Evolutionary conservation across 352 stramenopile genomes (phyloP).

Genomic region (Globisporangium middletonii): DNA sequence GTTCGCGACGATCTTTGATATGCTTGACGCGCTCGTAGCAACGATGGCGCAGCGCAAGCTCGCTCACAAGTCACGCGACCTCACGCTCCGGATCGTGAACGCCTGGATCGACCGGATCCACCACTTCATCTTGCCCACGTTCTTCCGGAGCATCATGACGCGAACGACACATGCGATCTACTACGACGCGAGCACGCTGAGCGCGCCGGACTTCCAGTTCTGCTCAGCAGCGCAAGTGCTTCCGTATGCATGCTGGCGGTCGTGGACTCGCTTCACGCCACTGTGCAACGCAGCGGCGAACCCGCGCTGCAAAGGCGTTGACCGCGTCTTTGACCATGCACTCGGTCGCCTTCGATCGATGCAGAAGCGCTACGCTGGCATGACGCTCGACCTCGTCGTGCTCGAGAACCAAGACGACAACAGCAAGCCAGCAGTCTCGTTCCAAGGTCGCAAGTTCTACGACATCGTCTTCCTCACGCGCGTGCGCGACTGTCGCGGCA

Average conservation of each 20-base stretch:
- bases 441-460: conserved; percentile 2
- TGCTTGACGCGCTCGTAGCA: conserved; percentile 8
- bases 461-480: not conserved
- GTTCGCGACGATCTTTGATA: not conserved
- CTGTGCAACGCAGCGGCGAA: not conserved
- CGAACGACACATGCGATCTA: conserved; percentile 15
- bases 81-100: conserved; percentile 7
- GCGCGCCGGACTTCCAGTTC: not conserved
- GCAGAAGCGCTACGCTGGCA: not conserved
- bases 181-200: conserved; percentile 2
- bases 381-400: not conserved
- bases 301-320: not conserved
- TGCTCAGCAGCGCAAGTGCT: not conserved
- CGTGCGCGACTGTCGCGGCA: not conserved
- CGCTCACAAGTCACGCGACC: not conserved
- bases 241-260: conserved; percentile 6
- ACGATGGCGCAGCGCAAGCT: not conserved
- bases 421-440: conserved; percentile 4
- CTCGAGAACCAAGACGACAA: conserved; percentile 4
- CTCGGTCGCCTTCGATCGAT: not conserved
- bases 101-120: conserved; percentile 10
- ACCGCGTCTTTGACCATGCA: conserved; percentile 3
- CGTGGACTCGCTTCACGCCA: conserved; percentile 5
- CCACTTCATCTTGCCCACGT: conserved; percentile 3
- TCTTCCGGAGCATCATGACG: conserved; percentile 11